A percentile compares a stretch with the other conserved stretches of the same genome.
phyloP scores from a whole-genome alignment of 306 rosid species.

The Fragaria iinumae region DNA sequence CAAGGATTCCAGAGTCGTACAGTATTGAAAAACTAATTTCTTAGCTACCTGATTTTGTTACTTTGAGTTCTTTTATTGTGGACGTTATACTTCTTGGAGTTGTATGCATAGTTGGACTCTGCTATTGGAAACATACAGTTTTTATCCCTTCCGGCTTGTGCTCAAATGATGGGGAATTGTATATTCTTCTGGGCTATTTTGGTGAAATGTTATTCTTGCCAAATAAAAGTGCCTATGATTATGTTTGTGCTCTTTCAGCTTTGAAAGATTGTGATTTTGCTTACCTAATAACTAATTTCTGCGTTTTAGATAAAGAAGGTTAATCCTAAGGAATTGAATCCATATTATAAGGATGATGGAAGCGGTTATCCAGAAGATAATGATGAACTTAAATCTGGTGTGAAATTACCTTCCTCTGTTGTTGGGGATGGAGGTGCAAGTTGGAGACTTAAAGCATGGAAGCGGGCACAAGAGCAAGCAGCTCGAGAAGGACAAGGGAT shows the following conservation, averaged over 20 bases:
- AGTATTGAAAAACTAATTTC: neutral
- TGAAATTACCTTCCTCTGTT: constrained; percentile 54
- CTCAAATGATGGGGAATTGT: neutral
- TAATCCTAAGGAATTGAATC: constrained; percentile 86
- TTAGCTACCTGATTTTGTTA: neutral
- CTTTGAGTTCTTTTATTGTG: neutral
- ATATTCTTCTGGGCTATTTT: neutral
- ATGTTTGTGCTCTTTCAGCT: neutral
- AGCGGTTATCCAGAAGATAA: constrained; percentile 80
- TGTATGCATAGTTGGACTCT: neutral
- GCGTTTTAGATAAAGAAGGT: constrained; percentile 38
- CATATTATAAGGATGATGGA: constrained; percentile 72
- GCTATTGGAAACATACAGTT: neutral
- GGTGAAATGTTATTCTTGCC: neutral
- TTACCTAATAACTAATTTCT: neutral
- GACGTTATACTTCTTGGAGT: neutral
- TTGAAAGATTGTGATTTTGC: neutral
- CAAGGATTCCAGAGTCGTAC: neutral
- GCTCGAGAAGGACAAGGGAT: constrained; percentile 67
- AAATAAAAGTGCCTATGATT: neutral
- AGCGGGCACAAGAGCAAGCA: constrained; percentile 93
- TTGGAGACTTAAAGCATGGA: constrained; percentile 96
- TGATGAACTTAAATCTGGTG: constrained; percentile 40
- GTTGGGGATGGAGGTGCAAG: constrained; percentile 98
- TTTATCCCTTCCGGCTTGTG: neutral